Base-by-base conservation (phyloP, 148 eudicot species). In the Persicaria maculosa region DNA sequence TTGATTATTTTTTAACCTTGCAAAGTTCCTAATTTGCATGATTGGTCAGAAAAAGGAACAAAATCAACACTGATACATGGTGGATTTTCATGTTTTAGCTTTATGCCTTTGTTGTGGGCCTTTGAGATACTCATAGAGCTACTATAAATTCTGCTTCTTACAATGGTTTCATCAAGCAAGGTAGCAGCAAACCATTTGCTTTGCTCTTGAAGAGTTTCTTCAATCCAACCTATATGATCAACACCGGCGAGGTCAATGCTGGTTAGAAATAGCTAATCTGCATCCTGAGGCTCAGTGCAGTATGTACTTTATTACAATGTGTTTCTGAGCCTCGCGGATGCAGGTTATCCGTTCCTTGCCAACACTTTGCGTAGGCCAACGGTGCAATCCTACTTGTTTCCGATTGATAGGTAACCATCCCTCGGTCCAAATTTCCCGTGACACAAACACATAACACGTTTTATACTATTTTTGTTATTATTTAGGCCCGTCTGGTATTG, bases 201-300 rank as follows among this genome's bases (percentile, higher is more conserved):
- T 61, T 61, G 43, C 68, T 22, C 68, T 22, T 61, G 44, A 55
- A 55, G 22, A n/a, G n/a, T 55, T 8, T 58, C 64, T 20, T 7
- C 36, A 20, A 19, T 58, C 36, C 64, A 20, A 8, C 7, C 48
- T 4, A 12, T 45, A 31, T 68, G 9, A 40, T 4, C 70, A 25
- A 7, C 50, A 46, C 44, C 47, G 44, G n/a, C n/a, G 54, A 48
- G 54, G 7, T 71, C 46, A 14, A 55, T 76, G 31, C 19, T 80
- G 79, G 79, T 72, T 22, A 71, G 82, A 80, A 80, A 80, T 65
- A 62, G 82, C 57, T 80, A 80, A 80, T 80, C 82, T 80, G 82
- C 82, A 80, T 80, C 91, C 89, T 88, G 91, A 84, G 91, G 91
- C 85, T 84, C 85, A 77, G 86, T 74, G 69, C 17, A 57, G 15